Evolutionary conservation across 441 rosid species (phyloP).

Genomic region (Populus tomentosa): DNA sequence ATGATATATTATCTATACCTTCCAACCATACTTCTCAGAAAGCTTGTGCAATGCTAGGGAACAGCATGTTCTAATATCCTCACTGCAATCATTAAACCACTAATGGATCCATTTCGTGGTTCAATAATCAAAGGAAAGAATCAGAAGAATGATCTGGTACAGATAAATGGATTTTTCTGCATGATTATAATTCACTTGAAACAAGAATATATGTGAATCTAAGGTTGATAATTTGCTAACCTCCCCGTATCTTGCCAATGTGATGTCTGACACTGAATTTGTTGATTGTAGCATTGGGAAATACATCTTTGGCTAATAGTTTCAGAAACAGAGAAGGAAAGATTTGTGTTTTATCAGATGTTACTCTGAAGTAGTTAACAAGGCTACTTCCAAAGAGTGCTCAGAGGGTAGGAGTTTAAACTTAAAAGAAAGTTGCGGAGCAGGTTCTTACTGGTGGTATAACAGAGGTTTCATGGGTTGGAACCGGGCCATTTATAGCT

Average conservation of each 20-base stretch:
- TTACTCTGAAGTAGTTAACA: not conserved
- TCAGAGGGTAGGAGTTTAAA: not conserved
- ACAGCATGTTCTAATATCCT: constrained; percentile 51
- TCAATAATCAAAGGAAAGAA: constrained; percentile 1
- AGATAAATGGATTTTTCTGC: not conserved
- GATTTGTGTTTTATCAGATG: not conserved
- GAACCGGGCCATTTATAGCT: constrained; percentile 49
- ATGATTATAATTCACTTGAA: not conserved
- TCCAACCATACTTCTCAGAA: constrained; percentile 41
- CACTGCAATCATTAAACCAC: constrained; percentile 75
- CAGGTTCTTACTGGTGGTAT: constrained; percentile 18
- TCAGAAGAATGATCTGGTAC: constrained; percentile 5
- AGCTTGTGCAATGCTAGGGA: constrained; percentile 40
- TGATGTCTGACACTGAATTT: constrained; percentile 31
- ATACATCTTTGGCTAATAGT: constrained; percentile 37
- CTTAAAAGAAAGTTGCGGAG: not conserved
- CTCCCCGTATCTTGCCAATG: constrained; percentile 58
- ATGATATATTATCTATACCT: constrained; percentile 32
- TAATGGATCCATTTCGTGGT: constrained; percentile 37
- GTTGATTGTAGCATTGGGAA: constrained; percentile 45
- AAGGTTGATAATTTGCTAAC: constrained; percentile 22
- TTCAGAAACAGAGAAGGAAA: not conserved
- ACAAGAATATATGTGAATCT: not conserved
- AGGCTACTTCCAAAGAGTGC: not conserved
- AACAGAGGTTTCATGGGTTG: constrained; percentile 21